A percentile compares a stretch with the other conserved stretches of the same genome.
Evolutionary conservation across 371 early-diverging fungal genomes (phyloP).

Genomic region (Mortierella sp.): DNA sequence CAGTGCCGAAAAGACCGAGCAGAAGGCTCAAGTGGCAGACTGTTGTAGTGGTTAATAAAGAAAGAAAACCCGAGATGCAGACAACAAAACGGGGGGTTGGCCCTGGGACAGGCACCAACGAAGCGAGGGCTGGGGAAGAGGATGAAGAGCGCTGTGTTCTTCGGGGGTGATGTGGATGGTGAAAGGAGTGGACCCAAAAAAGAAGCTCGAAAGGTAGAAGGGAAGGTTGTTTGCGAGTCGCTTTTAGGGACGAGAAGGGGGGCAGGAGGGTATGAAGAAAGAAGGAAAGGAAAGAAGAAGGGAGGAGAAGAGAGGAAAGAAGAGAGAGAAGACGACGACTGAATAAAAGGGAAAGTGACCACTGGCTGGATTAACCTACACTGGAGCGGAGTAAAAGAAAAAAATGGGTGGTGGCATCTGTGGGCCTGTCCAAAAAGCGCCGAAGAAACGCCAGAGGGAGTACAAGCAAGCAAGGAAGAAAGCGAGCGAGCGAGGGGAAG

Average conservation of each 20-base stretch:
- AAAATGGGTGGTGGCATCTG: too few species aligned
- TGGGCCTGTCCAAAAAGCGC: too few species aligned
- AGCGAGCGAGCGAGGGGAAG: too few species aligned
- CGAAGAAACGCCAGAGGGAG: too few species aligned
- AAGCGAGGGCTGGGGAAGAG: neutral
- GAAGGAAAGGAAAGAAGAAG: constrained; percentile 1
- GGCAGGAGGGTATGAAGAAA: constrained; percentile 5
- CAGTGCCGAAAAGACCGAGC: constrained; percentile 43
- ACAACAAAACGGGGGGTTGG: constrained; percentile 50
- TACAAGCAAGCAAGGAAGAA: too few species aligned
- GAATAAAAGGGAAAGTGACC: neutral
- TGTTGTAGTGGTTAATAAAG: neutral
- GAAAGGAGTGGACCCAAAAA: constrained; percentile 11
- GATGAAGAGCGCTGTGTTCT: constrained; percentile 7
- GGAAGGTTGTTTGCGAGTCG: neutral
- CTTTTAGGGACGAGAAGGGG: neutral
- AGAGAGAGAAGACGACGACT: neutral
- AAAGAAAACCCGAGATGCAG: constrained; percentile 47
- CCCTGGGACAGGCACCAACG: constrained; percentile 53
- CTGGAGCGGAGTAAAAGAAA: too few species aligned
- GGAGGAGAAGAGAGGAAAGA: neutral
- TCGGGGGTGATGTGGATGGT: neutral
- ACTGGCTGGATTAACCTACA: too few species aligned
- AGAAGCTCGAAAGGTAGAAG: neutral
- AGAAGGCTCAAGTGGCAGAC: constrained; percentile 41